Evolutionary conservation across 1,139 yeast genomes (phyloP).

Genomic region (Hyphopichia wangnamkhiaoensis): DNA sequence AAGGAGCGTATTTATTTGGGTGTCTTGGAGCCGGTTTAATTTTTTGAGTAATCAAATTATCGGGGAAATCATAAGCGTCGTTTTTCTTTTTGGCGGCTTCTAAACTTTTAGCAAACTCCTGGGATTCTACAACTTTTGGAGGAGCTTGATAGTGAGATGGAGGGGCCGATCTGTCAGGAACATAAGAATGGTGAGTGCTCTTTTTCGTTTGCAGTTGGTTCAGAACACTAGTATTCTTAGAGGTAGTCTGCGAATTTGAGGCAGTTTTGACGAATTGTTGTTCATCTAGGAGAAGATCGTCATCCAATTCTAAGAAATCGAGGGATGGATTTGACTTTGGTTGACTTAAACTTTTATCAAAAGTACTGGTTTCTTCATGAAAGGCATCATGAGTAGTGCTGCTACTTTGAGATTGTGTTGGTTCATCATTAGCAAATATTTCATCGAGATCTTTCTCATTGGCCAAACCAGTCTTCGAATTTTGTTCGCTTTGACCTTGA

Average conservation of each 20-base stretch:
- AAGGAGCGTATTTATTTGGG: conserved; percentile 28
- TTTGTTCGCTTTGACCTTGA: not conserved
- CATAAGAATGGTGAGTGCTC: conserved; percentile 6
- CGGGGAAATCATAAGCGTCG: conserved; percentile 81
- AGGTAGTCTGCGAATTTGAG: conserved; percentile 6
- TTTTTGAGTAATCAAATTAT: conserved; percentile 50
- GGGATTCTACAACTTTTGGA: conserved; percentile 8
- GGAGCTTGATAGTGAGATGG: conserved; percentile 5
- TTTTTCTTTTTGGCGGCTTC: conserved; percentile 55
- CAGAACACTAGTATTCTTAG: conserved; percentile 1
- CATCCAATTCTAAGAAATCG: conserved; percentile 50
- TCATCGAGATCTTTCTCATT: conserved; percentile 3
- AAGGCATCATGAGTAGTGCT: not conserved
- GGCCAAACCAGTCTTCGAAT: not conserved
- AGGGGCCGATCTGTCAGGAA: conserved; percentile 3
- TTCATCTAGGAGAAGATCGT: conserved; percentile 45
- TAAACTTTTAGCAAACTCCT: conserved; percentile 30
- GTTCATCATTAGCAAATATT: conserved; percentile 11
- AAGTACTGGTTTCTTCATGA: not conserved
- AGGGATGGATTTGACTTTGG: conserved; percentile 11
- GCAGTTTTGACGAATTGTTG: not conserved
- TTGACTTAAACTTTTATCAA: not conserved
- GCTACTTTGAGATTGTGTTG: no score
- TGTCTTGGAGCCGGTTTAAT: conserved; percentile 31
- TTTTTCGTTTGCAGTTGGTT: conserved; percentile 3